A percentile compares a stretch with the other conserved stretches of the same genome.
phyloP scores from a whole-genome alignment of 257 asterid species.

The Solanum bukasovii region DNA sequence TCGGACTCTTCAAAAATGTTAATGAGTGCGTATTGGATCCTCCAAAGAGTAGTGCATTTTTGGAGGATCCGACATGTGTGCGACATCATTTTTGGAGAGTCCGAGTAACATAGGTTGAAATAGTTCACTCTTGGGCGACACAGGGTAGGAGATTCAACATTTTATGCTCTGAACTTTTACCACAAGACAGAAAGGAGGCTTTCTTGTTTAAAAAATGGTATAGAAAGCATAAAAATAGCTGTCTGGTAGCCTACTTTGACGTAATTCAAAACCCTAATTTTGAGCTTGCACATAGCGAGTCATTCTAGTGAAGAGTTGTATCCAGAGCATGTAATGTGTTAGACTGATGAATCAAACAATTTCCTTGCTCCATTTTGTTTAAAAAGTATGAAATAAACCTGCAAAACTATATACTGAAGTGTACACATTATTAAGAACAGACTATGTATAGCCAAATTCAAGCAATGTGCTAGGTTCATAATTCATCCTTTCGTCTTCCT shows the following conservation, averaged over 20 bases:
- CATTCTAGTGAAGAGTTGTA: background rate
- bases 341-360: background rate
- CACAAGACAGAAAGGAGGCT: background rate
- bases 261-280: background rate
- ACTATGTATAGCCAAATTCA: background rate
- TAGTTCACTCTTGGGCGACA: background rate
- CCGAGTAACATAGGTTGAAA: background rate
- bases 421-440: background rate
- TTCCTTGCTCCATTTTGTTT: background rate
- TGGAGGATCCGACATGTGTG: background rate
- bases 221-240: background rate
- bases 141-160: background rate
- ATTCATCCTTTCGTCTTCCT: background rate
- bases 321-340: background rate
- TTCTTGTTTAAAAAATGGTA: background rate
- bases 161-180: background rate
- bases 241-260: background rate
- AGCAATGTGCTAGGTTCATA: background rate
- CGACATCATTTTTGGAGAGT: background rate
- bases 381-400: background rate
- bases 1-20: background rate
- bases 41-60: background rate
- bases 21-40: background rate
- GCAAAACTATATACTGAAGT: background rate
- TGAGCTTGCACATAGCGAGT: background rate